These are phyloP conservation scores for Cyclotella kingstonii DNA, from an alignment of 108 stramenopile genomes.

Conservation along the genomic window DNA sequence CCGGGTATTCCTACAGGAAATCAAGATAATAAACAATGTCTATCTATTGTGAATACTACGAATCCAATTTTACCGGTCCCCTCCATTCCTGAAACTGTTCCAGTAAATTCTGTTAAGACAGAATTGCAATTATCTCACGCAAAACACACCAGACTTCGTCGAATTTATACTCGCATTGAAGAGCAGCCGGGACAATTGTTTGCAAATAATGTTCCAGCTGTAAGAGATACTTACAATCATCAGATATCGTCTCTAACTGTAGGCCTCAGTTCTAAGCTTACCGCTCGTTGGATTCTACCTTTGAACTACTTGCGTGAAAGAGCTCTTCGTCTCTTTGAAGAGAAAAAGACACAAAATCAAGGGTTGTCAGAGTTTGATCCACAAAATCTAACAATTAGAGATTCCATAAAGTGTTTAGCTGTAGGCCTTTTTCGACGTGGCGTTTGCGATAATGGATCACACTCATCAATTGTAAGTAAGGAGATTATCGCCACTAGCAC, in stretches of 20 bases:
- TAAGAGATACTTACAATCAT: slow-evolving; percentile 1
- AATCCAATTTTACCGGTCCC: slow-evolving; percentile 35
- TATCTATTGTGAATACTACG: no score
- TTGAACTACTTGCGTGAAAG: slow-evolving; percentile 58
- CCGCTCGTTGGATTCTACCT: slow-evolving; percentile 80
- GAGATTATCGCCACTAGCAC: slow-evolving; percentile 46
- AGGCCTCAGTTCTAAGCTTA: slow-evolving; percentile 68
- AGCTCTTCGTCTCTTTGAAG: slow-evolving; percentile 31
- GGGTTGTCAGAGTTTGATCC: slow-evolving; percentile 1
- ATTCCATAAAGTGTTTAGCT: slow-evolving; percentile 56
- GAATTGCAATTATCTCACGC: slow-evolving; percentile 30
- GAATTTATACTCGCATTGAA: slow-evolving; percentile 48
- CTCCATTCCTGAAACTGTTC: slow-evolving; percentile 12
- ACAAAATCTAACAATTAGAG: slow-evolving; percentile 53
- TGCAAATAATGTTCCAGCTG: slow-evolving; percentile 54
- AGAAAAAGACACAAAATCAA: neutral
- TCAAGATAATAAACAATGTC: no score
- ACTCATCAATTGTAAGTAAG: slow-evolving; percentile 78
- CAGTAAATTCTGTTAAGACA: slow-evolving; percentile 1
- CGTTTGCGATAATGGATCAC: slow-evolving; percentile 69
- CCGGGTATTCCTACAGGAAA: no score
- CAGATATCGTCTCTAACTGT: slow-evolving; percentile 43
- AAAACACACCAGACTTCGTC: slow-evolving; percentile 16
- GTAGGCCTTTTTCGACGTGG: slow-evolving; percentile 87
- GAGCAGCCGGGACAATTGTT: slow-evolving; percentile 77